Percentiles rank a stretch among this genome's conserved stretches.
These are phyloP conservation scores for Diplodia seriata DNA, from an alignment of 2,329 filamentous ascomycete genomes.

Conservation along the genomic window DNA sequence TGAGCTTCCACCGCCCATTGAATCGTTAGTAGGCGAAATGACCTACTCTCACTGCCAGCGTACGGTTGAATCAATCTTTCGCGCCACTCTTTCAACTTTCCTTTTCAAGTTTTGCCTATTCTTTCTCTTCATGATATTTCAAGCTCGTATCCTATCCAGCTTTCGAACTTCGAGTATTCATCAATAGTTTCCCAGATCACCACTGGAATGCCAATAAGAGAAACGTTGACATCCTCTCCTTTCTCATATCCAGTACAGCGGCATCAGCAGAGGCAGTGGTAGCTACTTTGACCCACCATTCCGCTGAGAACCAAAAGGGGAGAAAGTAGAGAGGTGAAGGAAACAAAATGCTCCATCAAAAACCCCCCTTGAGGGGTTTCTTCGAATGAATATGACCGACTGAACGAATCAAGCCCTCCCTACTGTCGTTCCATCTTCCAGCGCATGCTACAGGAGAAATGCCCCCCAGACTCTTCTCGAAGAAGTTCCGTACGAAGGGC, in stretches of 20 bases:
- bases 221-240: background rate
- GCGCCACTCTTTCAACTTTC: background rate
- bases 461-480: background rate
- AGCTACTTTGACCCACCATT: background rate
- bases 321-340: background rate
- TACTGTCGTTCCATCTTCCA: background rate
- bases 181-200: background rate
- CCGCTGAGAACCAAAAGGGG: background rate
- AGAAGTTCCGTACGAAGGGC: background rate
- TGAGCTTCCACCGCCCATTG: background rate
- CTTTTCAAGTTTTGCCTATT: background rate
- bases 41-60: background rate
- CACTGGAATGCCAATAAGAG: background rate
- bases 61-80: background rate
- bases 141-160: slow-evolving; percentile 16
- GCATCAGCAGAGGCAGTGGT: background rate
- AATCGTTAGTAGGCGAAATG: background rate
- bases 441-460: background rate
- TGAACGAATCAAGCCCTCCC: background rate
- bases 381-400: background rate
- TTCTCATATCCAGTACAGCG: background rate
- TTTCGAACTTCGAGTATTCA: slow-evolving; percentile 7
- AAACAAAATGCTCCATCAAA: background rate
- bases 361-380: background rate
- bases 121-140: slow-evolving; percentile 15